Base-by-base conservation (phyloP, 225 moss, liverwort and hornwort species). In the Anthoceros angustus region DNA sequence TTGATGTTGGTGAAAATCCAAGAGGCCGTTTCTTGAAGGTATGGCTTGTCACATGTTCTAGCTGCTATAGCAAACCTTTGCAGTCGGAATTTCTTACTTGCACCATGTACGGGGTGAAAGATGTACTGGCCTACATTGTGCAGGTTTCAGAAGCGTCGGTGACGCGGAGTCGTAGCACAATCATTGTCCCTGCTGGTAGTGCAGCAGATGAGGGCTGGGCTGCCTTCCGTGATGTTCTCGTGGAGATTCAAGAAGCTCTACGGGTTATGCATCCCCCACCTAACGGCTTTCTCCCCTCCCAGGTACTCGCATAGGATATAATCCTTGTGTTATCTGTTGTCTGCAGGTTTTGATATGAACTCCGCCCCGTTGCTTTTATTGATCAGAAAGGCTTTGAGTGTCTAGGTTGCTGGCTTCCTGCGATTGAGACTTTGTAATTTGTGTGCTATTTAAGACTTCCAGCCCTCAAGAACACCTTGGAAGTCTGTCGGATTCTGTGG, bases 1-100 rank as follows among this genome's bases (percentile, higher is more conserved):
- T 84, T 63, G 81, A 84, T 41, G 81, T 84, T 18, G 81, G 84
- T 39, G 84, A 79, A 71, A 81, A 81, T 32, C 84, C 63, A 69
- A 84, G 84, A 70, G 84, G 84, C 42, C 79, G 81, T 18, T 81
- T 84, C 71, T 25, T 84, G 18, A 84, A 84, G 77, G 84, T 84
- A 73, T 40, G 20, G 7, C 6, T 48, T 42, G 42, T 10, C 16
- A 18, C 63, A 12, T n/a, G 21, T 63, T 24, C 26, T 43, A 26
- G 42, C 42, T 42, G 48, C 43, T 67, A 10, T 42, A 23, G n/a
- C 10, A 50, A 26, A 16, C 38, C 16, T 46, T 43, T 68, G 2
- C 46, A 40, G 5, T 15, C 4, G 55, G 1, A 4, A 18, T 18
- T 15, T 15, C 7, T 9, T 15, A 20, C 8, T 0, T 23, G 8